Percentiles rank a stretch among this genome's conserved stretches.
phyloP scores from a whole-genome alignment of 169 alveolate species.

The Perkinsus chesapeaki region DNA sequence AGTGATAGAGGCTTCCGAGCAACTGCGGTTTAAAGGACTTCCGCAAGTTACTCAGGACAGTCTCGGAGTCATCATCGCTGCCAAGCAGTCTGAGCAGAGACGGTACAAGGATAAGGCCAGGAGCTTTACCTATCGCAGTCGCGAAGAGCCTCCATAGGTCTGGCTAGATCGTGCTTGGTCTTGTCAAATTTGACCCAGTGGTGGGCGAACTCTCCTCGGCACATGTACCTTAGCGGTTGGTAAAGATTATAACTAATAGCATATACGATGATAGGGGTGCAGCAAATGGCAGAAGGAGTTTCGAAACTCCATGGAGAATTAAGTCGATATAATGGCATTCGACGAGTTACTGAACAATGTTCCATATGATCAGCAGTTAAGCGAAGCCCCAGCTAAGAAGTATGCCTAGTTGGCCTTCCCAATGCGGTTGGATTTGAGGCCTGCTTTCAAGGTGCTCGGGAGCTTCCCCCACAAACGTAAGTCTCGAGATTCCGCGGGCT shows the following conservation, averaged over 20 bases:
- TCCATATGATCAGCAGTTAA: no score
- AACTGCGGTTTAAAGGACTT: not conserved
- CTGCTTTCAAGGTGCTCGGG: no score
- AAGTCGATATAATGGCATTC: no score
- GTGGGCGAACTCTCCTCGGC: not conserved
- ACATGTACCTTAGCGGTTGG: not conserved
- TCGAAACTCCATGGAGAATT: no score
- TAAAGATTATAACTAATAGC: not conserved
- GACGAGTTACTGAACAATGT: no score
- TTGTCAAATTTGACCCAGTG: not conserved
- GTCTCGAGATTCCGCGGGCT: no score
- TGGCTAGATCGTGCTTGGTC: not conserved
- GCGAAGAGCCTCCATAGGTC: not conserved
- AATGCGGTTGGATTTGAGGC: no score
- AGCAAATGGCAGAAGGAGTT: no score
- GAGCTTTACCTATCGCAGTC: not conserved
- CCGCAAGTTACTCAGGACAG: not conserved
- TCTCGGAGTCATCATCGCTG: not conserved
- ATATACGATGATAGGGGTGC: no score
- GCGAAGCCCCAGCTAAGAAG: no score
- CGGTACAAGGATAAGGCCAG: not conserved
- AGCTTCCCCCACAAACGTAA: no score
- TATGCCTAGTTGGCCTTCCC: no score
- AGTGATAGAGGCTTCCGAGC: not conserved
- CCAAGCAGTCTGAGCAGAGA: not conserved